Evolutionary conservation across 192 early-diverging fungal genomes (phyloP), one percentile per base, ranked within the genome.

Genomic region (Podochytrium sp.): DNA sequence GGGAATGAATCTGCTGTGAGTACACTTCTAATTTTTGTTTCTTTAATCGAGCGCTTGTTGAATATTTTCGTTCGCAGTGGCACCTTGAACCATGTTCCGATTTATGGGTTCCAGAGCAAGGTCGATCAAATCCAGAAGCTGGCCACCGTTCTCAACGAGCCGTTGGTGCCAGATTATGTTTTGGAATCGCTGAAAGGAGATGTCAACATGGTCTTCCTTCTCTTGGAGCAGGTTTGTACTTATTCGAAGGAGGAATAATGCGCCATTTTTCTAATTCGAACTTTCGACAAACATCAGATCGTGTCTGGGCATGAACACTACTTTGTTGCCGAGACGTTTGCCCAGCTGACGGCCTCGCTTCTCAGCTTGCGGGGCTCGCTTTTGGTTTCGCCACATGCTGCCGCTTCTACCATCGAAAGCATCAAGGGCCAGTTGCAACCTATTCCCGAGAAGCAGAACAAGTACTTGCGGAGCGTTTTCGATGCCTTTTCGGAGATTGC

Each of bases 21-120:
- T 57, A 67, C 27, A 6, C 43, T 47, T 61, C 14, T 10, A 5
- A 18, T 10, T 12, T 39, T 61, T 35, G 34, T 61, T 10, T n/a
- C 10, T 33, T 29, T 61, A 34, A 33, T 34, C 23, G 33, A 18
- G 12, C 23, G 14, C 5, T 47, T 43, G 20, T 47, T 55, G 7
- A 34, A 27, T 12, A 16, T 10, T 7, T 30, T 29, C 37, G 1
- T 16, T 14, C 14, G n/a, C 40, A 71, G 69, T 2, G 66, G 55
- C 7, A 40, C 64, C 16, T 32, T 79, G 50, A 32, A 65, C 18
- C 27, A 52, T 5, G 80, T 81, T 62, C 80, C 80, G n/a, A 49
- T 76, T 7, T 81, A 81, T 61, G 53, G 56, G 10, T 65, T 74
- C 41, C 40, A 60, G n/a, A 68, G 76, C 65, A 81, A 81, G 40